Evolutionary conservation across 441 rosid genomes (phyloP).

Genomic region (Brassica balearica): DNA sequence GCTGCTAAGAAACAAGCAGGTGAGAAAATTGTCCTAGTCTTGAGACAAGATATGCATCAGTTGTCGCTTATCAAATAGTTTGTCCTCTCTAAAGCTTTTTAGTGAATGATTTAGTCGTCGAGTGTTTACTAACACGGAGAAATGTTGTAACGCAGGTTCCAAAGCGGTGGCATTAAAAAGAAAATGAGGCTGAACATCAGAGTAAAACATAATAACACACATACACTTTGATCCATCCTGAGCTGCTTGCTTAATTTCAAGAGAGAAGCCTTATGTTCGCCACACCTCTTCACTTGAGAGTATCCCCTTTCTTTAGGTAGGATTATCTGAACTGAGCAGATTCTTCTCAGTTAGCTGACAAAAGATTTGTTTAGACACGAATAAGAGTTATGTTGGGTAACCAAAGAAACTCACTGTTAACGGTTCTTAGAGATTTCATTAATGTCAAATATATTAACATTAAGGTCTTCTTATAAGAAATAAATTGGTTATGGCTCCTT

Average conservation of each 20-base stretch:
- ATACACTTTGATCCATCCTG: not conserved
- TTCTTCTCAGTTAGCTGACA: not conserved
- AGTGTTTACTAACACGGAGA: conserved; percentile 3
- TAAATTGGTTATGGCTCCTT: not conserved
- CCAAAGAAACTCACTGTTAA: conserved; percentile 12
- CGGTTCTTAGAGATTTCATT: conserved; percentile 8
- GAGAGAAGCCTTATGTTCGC: not conserved
- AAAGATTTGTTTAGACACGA: not conserved
- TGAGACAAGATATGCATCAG: not conserved
- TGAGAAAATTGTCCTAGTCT: conserved; percentile 23
- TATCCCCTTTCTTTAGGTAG: not conserved
- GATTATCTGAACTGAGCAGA: not conserved
- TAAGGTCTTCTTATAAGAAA: not conserved
- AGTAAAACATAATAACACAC: conserved; percentile 12
- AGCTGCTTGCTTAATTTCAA: conserved; percentile 14
- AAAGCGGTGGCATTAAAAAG: conserved; percentile 28
- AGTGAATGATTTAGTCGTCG: conserved; percentile 25
- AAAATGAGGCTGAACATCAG: conserved; percentile 29
- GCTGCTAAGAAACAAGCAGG: conserved; percentile 41
- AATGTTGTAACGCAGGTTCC: conserved; percentile 39
- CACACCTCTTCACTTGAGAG: not conserved
- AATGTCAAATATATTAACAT: conserved; percentile 3
- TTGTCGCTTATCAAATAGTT: not conserved
- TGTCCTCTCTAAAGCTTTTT: not conserved
- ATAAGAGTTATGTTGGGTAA: conserved; percentile 8